Evolutionary conservation across 1,284 basidiomycete species (phyloP).

Genomic region (Papiliotrema laurentii): DNA sequence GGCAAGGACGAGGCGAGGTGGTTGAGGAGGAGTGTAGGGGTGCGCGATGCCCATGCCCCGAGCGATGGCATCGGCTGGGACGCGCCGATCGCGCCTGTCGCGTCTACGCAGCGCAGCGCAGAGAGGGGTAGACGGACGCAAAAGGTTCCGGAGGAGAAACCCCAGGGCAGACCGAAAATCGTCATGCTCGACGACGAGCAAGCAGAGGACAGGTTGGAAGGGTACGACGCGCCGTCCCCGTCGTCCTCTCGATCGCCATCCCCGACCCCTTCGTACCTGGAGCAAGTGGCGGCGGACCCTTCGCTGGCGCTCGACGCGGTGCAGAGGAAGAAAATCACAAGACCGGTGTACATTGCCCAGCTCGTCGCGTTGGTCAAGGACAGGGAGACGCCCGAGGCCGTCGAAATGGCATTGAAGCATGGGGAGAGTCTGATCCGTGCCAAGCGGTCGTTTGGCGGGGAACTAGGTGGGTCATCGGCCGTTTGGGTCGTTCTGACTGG

Average conservation of each 20-base stretch:
- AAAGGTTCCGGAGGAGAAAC: conserved; percentile 9
- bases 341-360: conserved; percentile 78
- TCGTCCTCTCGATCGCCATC: conserved; percentile 74
- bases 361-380: conserved; percentile 67
- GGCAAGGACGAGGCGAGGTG: conserved; percentile 63
- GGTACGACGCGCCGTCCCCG: conserved; percentile 59
- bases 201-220: conserved; percentile 73
- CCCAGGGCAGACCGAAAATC: conserved; percentile 22
- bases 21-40: conserved; percentile 55
- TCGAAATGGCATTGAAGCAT: conserved; percentile 69
- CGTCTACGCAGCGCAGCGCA: neutral
- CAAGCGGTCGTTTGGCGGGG: conserved; percentile 75
- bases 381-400: conserved; percentile 64
- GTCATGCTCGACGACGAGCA: conserved; percentile 40
- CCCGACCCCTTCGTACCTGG: conserved; percentile 71
- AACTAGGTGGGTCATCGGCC: conserved; percentile 62
- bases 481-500: neutral
- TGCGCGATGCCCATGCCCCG: conserved; percentile 54
- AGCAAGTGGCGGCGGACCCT: conserved; percentile 78
- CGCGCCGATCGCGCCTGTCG: neutral
- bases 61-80: conserved; percentile 34
- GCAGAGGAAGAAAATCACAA: conserved; percentile 58
- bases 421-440: conserved; percentile 76
- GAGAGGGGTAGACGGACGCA: neutral
- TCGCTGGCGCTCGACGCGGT: conserved; percentile 53